These are phyloP conservation scores for Linnemannia zychae DNA, from an alignment of 192 early-diverging fungal genomes.

Conservation along the genomic window DNA sequence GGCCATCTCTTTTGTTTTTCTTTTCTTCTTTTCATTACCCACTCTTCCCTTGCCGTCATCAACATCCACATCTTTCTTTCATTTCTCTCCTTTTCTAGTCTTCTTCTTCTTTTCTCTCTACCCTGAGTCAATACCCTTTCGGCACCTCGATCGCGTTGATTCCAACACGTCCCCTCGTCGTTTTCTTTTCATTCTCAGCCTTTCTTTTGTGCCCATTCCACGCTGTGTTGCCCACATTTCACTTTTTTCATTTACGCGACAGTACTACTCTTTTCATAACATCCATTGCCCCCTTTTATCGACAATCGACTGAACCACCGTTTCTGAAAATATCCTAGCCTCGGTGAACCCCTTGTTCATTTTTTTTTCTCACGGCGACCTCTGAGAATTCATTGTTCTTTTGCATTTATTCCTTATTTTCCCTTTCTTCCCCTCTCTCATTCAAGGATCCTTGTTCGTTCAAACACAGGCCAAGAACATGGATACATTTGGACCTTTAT, in stretches of 20 bases:
- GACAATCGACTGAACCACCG: background rate
- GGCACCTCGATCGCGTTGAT: background rate
- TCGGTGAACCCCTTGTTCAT: background rate
- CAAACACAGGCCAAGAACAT: background rate
- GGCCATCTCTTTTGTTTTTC: background rate
- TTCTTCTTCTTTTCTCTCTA: background rate
- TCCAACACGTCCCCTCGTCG: background rate
- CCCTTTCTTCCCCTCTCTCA: background rate
- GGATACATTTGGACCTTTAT: background rate
- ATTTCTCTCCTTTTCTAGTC: background rate
- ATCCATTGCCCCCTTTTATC: background rate
- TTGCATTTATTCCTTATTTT: background rate
- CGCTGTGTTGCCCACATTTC: no score
- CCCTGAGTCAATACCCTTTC: background rate
- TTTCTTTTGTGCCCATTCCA: background rate
- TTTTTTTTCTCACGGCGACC: background rate
- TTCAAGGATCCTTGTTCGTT: background rate
- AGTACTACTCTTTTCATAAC: background rate
- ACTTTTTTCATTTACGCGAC: background rate
- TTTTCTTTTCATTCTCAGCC: slow-evolving; percentile 3
- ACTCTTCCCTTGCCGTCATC: background rate
- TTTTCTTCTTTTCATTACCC: background rate
- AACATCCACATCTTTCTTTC: background rate
- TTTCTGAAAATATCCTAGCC: background rate
- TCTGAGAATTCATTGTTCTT: background rate